Evolutionary conservation across 257 asterid species (phyloP), one percentile per base, ranked within the genome.

Genomic region (Solanum pennellii): DNA sequence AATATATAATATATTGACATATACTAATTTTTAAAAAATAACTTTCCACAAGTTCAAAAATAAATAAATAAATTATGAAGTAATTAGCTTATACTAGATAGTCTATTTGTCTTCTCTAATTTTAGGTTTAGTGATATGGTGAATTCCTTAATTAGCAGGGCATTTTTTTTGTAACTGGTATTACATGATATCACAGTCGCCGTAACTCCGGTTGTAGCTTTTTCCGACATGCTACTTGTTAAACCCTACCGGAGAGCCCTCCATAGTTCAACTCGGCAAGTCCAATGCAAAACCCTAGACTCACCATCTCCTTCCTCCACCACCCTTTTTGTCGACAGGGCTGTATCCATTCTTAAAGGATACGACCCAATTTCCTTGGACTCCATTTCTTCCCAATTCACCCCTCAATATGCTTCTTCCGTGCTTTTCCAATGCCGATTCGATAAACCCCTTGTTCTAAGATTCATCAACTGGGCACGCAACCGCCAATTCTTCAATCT

Each of bases 391-490:
- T 72, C 96, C 88, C 91, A 90, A 25, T 94, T 96, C 47, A 93
- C 98, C 76, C 96, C 98, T 87, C 92, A 90, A 80, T 86, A 94
- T 77, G 92, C 98, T 88, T 83, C 99, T 60, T 85, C 74, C 88
- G 41, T 96, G 66, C 98, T 96, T 88, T 93, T 93, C 73, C 97
- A 89, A 56, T 90, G 94, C 74, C 98, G 92, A 71, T 83, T 88
- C 84, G 86, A 94, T 89, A 91, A 87, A 75, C 69, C 88, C 83
- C 87, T 92, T 56, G 84, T 89, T 87, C 85, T 93, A 5, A 94
- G 91, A 85, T 96, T 96, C 93, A 84, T 95, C 89, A 65, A 85
- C 47, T 96, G 96, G 96, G 98, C 97, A 66, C 93, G 92, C 82
- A 87, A 76, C 60, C 90, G 71, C 42, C 97, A 94, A 65, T 94